Evolutionary conservation across 2,329 filamentous ascomycete genomes (phyloP).

Genomic region (Cadophora sp.): DNA sequence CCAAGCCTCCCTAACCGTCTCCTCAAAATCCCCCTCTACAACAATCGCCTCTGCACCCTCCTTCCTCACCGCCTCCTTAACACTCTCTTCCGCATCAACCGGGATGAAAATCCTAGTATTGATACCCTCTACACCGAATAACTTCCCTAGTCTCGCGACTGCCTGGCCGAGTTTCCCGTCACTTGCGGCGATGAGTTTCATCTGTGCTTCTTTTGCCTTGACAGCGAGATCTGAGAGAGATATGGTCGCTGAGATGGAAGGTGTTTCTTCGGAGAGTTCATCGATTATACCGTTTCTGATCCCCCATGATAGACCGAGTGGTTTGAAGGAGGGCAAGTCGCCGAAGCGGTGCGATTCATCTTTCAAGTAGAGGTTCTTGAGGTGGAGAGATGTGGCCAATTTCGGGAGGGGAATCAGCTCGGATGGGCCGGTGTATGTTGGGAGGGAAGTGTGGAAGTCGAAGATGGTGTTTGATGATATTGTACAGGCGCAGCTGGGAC

Average conservation of each 20-base stretch:
- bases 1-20: constrained; percentile 16
- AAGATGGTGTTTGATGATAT: constrained; percentile 1
- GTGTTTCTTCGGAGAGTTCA: constrained; percentile 2
- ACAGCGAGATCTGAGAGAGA: not conserved
- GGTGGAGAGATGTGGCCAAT: not conserved
- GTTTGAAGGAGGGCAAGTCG: constrained; percentile 10
- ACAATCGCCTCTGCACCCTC: constrained; percentile 9
- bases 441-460: constrained; percentile 7
- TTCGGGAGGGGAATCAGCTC: not conserved
- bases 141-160: not conserved
- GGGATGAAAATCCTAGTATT: constrained; percentile 13
- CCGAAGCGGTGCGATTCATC: constrained; percentile 12
- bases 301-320: constrained; percentile 16
- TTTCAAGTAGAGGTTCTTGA: constrained; percentile 14
- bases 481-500: not conserved
- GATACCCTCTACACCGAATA: constrained; percentile 1
- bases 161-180: not conserved
- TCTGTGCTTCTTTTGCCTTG: constrained; percentile 5
- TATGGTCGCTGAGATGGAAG: not conserved
- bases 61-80: not conserved
- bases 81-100: not conserved
- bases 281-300: constrained; percentile 11
- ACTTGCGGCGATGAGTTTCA: constrained; percentile 14
- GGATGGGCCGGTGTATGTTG: constrained; percentile 9
- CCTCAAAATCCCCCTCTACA: not conserved